Conservation (phyloP, 495 filamentous ascomycete genomes). For the Penicillium verhagenii region DNA sequence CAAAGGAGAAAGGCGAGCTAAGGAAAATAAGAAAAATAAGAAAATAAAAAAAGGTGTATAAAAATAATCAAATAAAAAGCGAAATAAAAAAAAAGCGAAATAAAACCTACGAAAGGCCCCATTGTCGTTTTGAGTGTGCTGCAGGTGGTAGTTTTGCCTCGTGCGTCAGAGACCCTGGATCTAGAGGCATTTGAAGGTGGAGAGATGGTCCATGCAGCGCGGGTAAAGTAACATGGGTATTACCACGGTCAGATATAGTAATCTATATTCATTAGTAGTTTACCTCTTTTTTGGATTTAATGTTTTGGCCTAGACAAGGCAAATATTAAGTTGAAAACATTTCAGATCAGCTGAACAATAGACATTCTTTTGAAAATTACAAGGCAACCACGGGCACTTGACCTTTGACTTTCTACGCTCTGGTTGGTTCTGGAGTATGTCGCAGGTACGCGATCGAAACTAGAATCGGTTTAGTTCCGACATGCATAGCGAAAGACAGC, state of each 20-base stretch:
- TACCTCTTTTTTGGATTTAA: too few relatives aligned
- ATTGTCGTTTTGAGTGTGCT: slow-evolving; percentile 35
- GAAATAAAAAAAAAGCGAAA: slow-evolving; percentile 11
- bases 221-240: slow-evolving; percentile 4
- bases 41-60: slow-evolving; percentile 9
- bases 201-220: slow-evolving; percentile 28
- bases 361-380: too few relatives aligned
- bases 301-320: slow-evolving; percentile 4
- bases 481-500: too few relatives aligned
- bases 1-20: slow-evolving; percentile 15
- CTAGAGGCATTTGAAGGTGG: slow-evolving; percentile 24
- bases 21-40: slow-evolving; percentile 8
- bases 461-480: too few relatives aligned
- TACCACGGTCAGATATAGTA: slow-evolving; percentile 1
- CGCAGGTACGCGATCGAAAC: too few relatives aligned
- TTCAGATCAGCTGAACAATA: too few relatives aligned
- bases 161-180: slow-evolving; percentile 37
- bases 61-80: slow-evolving; percentile 14
- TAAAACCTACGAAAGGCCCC: slow-evolving; percentile 17
- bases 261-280: neutral
- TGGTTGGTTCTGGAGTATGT: neutral
- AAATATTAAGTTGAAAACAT: too few relatives aligned
- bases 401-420: neutral
- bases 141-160: slow-evolving; percentile 38
- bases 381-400: slow-evolving; percentile 4